Evolutionary conservation across 371 early-diverging fungal genomes (phyloP).

Genomic region (Mycotypha africana): DNA sequence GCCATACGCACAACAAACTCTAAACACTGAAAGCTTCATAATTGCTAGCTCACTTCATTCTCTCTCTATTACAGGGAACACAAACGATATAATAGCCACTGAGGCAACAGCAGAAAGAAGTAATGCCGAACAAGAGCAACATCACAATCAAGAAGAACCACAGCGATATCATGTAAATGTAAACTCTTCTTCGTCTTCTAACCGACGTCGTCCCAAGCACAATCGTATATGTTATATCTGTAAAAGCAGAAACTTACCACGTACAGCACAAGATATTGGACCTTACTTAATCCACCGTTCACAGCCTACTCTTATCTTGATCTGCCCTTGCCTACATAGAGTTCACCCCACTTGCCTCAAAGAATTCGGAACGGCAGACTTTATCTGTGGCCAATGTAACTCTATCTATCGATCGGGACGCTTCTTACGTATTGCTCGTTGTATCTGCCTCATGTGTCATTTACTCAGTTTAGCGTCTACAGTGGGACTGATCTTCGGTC

Average conservation of each 20-base stretch:
- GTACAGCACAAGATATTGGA: constrained; percentile 5
- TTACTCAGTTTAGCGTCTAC: constrained; percentile 25
- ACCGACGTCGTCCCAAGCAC: background rate
- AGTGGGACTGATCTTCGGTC: constrained; percentile 29
- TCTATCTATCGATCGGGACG: constrained; percentile 15
- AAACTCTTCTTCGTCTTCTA: too few relatives aligned
- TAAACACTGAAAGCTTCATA: too few relatives aligned
- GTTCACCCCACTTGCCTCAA: constrained; percentile 25
- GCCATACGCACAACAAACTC: too few relatives aligned
- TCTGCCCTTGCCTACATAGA: constrained; percentile 14
- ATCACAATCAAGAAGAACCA: too few relatives aligned
- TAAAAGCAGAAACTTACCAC: background rate
- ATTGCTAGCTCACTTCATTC: too few relatives aligned
- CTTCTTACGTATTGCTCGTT: constrained; percentile 8
- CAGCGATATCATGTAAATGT: too few relatives aligned
- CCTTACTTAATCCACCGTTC: constrained; percentile 16
- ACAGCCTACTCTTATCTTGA: constrained; percentile 4
- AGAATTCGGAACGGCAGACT: background rate
- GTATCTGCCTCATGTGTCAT: constrained; percentile 17
- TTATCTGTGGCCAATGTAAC: constrained; percentile 18
- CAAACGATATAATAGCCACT: too few relatives aligned
- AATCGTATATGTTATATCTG: constrained; percentile 3
- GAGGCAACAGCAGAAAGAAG: too few relatives aligned
- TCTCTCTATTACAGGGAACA: too few relatives aligned
- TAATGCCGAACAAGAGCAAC: too few relatives aligned